phyloP scores from a whole-genome alignment of 495 filamentous ascomycete species.

The Ramalina intermedia region DNA sequence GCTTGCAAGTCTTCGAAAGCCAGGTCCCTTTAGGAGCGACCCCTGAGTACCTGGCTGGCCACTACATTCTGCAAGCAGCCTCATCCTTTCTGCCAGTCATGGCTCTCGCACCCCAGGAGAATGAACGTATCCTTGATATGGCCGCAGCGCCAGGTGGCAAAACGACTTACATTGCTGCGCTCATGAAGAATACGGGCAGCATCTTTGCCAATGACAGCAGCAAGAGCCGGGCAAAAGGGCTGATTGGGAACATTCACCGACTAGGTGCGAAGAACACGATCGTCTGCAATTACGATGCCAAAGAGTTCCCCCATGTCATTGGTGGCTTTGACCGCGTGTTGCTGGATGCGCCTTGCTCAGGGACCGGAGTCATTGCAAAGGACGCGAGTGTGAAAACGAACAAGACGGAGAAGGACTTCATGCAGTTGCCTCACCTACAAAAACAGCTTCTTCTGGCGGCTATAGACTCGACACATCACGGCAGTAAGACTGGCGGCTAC shows the following conservation, averaged over 20 bases:
- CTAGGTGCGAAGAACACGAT: slow-evolving; percentile 86
- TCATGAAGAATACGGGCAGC: slow-evolving; percentile 96
- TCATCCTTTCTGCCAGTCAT: slow-evolving; percentile 96
- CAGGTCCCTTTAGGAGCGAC: slow-evolving; percentile 93
- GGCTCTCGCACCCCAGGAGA: slow-evolving; percentile 86
- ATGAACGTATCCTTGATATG: slow-evolving; percentile 88
- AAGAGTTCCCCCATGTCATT: slow-evolving; percentile 75
- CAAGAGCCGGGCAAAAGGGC: slow-evolving; percentile 82
- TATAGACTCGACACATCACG: slow-evolving; percentile 85
- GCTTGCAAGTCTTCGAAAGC: slow-evolving; percentile 88
- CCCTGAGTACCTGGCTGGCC: slow-evolving; percentile 89
- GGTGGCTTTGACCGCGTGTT: slow-evolving; percentile 83
- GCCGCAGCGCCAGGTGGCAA: slow-evolving; percentile 96
- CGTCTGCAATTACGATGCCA: slow-evolving; percentile 86
- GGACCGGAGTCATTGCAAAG: slow-evolving; percentile 86
- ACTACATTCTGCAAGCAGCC: slow-evolving; percentile 95
- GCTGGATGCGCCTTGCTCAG: slow-evolving; percentile 69
- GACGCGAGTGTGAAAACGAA: slow-evolving; percentile 93
- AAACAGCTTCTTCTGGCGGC: slow-evolving; percentile 86
- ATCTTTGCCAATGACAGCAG: slow-evolving; percentile 95
- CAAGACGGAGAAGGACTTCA: slow-evolving; percentile 88
- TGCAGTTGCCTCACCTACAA: slow-evolving; percentile 79
- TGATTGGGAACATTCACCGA: slow-evolving; percentile 96
- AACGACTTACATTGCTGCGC: slow-evolving; percentile 85
- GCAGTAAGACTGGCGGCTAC: slow-evolving; percentile 77